Evolutionary conservation across 2,329 filamentous ascomycete genomes (phyloP).

Genomic region (Macrophomina phaseolina): DNA sequence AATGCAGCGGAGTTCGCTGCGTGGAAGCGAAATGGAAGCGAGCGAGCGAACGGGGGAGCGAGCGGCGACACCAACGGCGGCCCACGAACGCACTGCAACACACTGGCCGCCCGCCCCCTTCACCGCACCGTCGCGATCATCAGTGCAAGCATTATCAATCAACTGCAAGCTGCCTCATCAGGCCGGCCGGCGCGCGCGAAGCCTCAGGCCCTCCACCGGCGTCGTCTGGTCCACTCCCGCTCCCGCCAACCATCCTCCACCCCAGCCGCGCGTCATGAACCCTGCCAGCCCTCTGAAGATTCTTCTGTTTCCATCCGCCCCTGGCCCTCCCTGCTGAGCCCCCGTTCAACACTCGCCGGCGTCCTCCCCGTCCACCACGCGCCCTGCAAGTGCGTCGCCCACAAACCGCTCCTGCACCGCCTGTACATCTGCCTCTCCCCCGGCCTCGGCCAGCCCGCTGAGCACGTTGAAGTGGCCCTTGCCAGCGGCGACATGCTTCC

Average conservation of each 20-base stretch:
- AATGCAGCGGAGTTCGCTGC: not conserved
- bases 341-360: not conserved
- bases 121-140: not conserved
- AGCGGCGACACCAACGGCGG: too few relatives aligned
- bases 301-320: not conserved
- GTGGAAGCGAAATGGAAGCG: not conserved
- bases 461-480: conserved; percentile 38
- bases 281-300: not conserved
- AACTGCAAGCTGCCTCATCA: not conserved
- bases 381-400: not conserved
- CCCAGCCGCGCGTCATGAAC: not conserved
- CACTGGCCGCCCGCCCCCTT: not conserved
- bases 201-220: too few relatives aligned
- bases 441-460: conserved; percentile 27
- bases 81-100: too few relatives aligned
- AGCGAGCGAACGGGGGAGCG: too few relatives aligned
- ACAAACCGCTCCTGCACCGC: not conserved
- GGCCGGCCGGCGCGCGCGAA: not conserved
- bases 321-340: not conserved
- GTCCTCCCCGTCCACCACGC: not conserved
- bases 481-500: conserved; percentile 32
- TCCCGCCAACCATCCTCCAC: not conserved
- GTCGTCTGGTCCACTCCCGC: too few relatives aligned
- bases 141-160: too few relatives aligned
- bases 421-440: not conserved